phyloP scores from a whole-genome alignment of 805 yeast genomes.

The Candida sonorensis region DNA sequence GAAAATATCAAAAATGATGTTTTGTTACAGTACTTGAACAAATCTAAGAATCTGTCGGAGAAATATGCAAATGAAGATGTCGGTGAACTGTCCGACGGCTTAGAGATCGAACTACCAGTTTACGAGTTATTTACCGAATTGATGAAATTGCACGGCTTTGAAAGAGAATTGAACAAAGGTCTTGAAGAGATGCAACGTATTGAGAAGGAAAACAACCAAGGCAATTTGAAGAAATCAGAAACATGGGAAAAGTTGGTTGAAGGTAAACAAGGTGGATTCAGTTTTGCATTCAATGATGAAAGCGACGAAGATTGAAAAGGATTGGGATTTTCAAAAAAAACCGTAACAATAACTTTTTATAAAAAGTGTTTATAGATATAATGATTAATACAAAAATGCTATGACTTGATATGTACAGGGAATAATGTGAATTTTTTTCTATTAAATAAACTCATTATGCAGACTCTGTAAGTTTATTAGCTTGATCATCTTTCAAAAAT shows the following conservation, averaged over 20 bases:
- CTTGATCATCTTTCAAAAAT: slow-evolving; percentile 3
- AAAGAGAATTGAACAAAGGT: slow-evolving; percentile 29
- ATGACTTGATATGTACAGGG: no score
- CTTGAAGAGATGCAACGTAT: slow-evolving; percentile 27
- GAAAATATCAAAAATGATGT: slow-evolving; percentile 17
- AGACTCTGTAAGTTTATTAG: no score
- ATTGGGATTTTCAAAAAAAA: background rate
- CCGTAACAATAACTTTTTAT: background rate
- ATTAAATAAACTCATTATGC: background rate
- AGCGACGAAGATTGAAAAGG: slow-evolving; percentile 1
- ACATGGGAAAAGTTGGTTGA: slow-evolving; percentile 41
- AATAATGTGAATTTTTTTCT: background rate
- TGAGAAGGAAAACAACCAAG: slow-evolving; percentile 25
- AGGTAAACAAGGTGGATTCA: slow-evolving; percentile 17
- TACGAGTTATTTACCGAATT: slow-evolving; percentile 54
- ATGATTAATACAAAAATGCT: no score
- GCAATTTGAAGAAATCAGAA: slow-evolving; percentile 34
- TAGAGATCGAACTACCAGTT: slow-evolving; percentile 41
- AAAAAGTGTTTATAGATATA: no score
- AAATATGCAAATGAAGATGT: slow-evolving; percentile 49
- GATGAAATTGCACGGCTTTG: slow-evolving; percentile 34
- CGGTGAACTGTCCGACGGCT: slow-evolving; percentile 38
- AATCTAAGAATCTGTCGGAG: slow-evolving; percentile 7
- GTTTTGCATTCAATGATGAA: slow-evolving; percentile 27
- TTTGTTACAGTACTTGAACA: slow-evolving; percentile 5